phyloP scores from a whole-genome alignment of 352 stramenopile genomes.

The Phytophthora sp. region DNA sequence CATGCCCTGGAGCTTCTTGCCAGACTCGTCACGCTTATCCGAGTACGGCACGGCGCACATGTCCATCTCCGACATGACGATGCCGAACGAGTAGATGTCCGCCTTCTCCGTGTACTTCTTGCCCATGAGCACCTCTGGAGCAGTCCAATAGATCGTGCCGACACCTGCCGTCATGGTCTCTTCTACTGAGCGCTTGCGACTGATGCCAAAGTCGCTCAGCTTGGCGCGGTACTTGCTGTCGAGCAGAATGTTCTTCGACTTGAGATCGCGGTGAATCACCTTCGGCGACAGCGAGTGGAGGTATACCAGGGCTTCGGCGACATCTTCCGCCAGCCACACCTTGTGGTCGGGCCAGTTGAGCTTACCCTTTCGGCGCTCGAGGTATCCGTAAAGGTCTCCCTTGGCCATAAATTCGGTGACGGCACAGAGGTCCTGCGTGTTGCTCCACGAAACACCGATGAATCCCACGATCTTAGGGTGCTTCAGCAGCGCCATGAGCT shows the following conservation, averaged over 20 bases:
- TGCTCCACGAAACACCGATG: constrained; percentile 55
- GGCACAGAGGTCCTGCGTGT: constrained; percentile 51
- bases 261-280: constrained; percentile 88
- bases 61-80: constrained; percentile 87
- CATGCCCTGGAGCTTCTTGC: constrained; percentile 80
- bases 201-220: constrained; percentile 80
- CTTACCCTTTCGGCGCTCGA: constrained; percentile 23
- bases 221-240: constrained; percentile 57
- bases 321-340: constrained; percentile 53
- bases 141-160: constrained; percentile 86
- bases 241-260: no score
- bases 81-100: constrained; percentile 86
- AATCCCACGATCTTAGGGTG: constrained; percentile 63
- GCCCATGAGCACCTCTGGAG: constrained; percentile 76
- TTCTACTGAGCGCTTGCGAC: constrained; percentile 68
- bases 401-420: constrained; percentile 64
- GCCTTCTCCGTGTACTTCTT: constrained; percentile 84
- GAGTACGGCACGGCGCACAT: constrained; percentile 80
- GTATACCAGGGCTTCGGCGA: constrained; percentile 78
- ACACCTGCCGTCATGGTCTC: constrained; percentile 85
- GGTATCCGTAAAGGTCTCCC: constrained; percentile 51
- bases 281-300: constrained; percentile 84
- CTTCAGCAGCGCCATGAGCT: constrained; percentile 53
- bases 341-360: constrained; percentile 44
- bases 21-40: constrained; percentile 69